These are phyloP conservation scores for Fraxinus anomala DNA, from an alignment of 257 asterid species.

Conservation along the genomic window DNA sequence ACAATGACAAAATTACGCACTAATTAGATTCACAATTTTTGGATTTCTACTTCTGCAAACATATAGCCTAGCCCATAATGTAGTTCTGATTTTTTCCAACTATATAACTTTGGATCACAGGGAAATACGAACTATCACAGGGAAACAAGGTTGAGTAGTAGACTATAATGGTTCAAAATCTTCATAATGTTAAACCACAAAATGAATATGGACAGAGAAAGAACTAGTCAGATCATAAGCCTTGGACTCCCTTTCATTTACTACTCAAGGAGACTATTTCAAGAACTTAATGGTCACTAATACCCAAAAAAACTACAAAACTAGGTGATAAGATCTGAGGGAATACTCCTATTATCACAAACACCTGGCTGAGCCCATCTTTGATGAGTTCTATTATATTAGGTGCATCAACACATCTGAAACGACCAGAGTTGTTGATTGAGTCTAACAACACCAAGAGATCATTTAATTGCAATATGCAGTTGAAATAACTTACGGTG, in stretches of 20 bases:
- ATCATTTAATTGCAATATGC: neutral
- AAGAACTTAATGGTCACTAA: neutral
- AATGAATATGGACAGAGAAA: constrained; percentile 3
- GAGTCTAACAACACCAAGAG: constrained; percentile 4
- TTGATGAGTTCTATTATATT: constrained; percentile 5
- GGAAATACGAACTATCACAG: neutral
- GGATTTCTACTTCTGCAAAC: constrained; percentile 1
- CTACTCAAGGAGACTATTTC: neutral
- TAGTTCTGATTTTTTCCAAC: neutral
- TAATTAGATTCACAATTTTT: constrained; percentile 12
- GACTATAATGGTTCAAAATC: constrained; percentile 11
- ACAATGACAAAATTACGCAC: constrained; percentile 29
- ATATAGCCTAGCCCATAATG: neutral
- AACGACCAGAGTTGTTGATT: constrained; percentile 17
- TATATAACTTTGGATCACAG: neutral
- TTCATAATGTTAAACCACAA: neutral
- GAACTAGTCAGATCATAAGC: neutral
- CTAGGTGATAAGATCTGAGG: constrained; percentile 21
- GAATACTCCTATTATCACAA: constrained; percentile 2
- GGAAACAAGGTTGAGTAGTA: neutral
- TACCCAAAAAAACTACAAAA: neutral
- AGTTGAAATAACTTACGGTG: constrained; percentile 71
- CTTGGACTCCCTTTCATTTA: neutral
- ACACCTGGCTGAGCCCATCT: neutral
- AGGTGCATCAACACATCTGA: constrained; percentile 17